Conservation (phyloP, 192 early-diverging fungal genomes). For the Thamnidium elegans region DNA sequence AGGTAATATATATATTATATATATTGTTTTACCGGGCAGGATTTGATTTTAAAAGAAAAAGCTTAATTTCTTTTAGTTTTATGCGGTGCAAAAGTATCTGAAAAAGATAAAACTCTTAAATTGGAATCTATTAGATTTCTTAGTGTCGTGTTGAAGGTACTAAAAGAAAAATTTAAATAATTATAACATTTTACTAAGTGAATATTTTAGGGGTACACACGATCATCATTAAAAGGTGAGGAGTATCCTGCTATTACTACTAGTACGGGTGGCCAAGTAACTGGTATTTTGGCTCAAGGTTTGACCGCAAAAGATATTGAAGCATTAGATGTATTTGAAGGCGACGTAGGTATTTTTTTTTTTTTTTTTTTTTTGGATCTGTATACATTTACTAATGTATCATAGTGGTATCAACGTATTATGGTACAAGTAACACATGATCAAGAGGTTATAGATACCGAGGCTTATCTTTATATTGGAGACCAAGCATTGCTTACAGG, state of each 20-base stretch:
- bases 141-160: conserved; percentile 1
- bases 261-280: background rate
- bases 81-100: background rate
- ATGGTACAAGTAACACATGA: background rate
- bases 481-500: background rate
- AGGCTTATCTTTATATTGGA: conserved; percentile 2
- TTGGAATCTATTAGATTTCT: background rate
- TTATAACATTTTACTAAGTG: background rate
- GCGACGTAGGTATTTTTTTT: conserved; percentile 7
- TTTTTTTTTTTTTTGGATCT: too few relatives aligned
- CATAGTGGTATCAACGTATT: conserved; percentile 7
- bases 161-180: background rate
- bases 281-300: conserved; percentile 1
- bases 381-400: background rate
- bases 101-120: background rate
- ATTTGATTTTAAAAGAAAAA: background rate
- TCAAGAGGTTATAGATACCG: background rate
- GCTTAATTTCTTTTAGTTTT: conserved; percentile 10
- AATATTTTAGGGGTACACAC: background rate
- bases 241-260: conserved; percentile 11
- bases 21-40: too few relatives aligned
- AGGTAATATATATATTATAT: conserved; percentile 7
- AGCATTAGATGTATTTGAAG: conserved; percentile 12
- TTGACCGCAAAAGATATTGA: conserved; percentile 3
- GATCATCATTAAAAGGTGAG: conserved; percentile 11